These are phyloP conservation scores for Cenchrus purpureus DNA, from an alignment of 176 grass and related monocot genomes.

Conservation along the genomic window DNA sequence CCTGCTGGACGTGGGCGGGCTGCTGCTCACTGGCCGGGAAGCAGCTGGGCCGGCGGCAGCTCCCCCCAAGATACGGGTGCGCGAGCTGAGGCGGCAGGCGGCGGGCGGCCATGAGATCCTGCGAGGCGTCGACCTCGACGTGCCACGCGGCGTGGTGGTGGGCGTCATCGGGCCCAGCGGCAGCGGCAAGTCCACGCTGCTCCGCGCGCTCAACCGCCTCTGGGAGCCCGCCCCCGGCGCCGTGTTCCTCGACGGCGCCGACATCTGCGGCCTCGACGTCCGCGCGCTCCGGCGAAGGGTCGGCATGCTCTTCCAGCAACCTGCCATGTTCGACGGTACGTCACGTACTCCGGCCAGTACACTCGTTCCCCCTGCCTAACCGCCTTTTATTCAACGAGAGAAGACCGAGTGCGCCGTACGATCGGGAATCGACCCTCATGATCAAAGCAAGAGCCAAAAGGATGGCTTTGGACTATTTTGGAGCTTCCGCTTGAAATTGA, in stretches of 20 bases:
- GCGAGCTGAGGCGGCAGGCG: constrained; percentile 54
- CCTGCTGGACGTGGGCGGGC: background rate
- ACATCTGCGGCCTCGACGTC: constrained; percentile 79
- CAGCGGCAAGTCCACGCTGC: constrained; percentile 93
- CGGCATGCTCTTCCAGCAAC: constrained; percentile 96
- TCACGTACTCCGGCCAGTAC: background rate
- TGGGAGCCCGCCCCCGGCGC: constrained; percentile 78
- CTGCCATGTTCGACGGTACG: constrained; percentile 90
- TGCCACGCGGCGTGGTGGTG: constrained; percentile 65
- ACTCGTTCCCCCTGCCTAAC: background rate
- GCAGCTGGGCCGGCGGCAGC: too few relatives aligned
- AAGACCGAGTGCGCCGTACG: background rate
- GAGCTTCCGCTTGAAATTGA: background rate
- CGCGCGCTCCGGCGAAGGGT: constrained; percentile 80
- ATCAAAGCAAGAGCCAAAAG: background rate
- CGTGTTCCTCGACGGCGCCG: constrained; percentile 73
- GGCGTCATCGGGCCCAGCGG: constrained; percentile 96
- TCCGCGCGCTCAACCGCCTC: constrained; percentile 87
- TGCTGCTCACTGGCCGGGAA: background rate
- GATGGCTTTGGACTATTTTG: background rate
- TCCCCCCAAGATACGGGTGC: constrained; percentile 65
- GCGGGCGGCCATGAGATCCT: constrained; percentile 71
- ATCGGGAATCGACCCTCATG: background rate
- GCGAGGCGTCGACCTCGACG: constrained; percentile 60
- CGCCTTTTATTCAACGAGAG: background rate